phyloP scores from a whole-genome alignment of 163 green algal species.

The Trebouxia gelatinosa region DNA sequence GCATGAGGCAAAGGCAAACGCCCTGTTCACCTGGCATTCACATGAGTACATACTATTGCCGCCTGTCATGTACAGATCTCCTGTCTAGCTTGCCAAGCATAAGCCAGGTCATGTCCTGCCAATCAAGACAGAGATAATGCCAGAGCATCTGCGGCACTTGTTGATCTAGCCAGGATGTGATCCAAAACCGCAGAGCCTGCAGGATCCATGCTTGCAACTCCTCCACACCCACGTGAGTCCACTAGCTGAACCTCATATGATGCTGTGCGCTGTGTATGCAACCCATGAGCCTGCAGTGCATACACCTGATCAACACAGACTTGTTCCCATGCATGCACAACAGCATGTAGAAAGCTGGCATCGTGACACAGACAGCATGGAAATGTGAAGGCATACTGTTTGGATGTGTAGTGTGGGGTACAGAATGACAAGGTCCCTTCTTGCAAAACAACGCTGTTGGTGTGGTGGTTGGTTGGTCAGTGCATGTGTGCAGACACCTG shows the following conservation, averaged over 20 bases:
- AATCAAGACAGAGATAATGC: no score
- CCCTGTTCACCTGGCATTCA: no score
- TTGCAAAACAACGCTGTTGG: no score
- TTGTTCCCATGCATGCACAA: neutral
- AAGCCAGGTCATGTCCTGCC: no score
- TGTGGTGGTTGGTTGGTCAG: no score
- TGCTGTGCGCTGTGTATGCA: neutral
- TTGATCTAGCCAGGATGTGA: no score
- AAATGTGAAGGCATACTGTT: neutral
- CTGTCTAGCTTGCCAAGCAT: no score
- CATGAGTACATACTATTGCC: no score
- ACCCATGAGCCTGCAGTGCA: neutral
- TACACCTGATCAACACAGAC: neutral
- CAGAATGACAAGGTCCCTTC: neutral
- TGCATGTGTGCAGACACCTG: no score
- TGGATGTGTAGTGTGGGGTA: neutral
- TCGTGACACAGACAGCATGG: neutral
- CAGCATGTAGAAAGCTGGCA: neutral
- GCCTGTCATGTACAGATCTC: no score
- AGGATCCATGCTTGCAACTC: conserved; percentile 15
- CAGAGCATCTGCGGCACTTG: no score
- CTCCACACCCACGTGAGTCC: neutral
- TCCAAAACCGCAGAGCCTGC: conserved; percentile 22
- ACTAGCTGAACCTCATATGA: conserved; percentile 6
- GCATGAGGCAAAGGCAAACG: no score